A percentile compares a stretch with the other conserved stretches of the same genome.
These are phyloP conservation scores for Conticribra weissflogii DNA, from an alignment of 108 stramenopile genomes.

Conservation along the genomic window DNA sequence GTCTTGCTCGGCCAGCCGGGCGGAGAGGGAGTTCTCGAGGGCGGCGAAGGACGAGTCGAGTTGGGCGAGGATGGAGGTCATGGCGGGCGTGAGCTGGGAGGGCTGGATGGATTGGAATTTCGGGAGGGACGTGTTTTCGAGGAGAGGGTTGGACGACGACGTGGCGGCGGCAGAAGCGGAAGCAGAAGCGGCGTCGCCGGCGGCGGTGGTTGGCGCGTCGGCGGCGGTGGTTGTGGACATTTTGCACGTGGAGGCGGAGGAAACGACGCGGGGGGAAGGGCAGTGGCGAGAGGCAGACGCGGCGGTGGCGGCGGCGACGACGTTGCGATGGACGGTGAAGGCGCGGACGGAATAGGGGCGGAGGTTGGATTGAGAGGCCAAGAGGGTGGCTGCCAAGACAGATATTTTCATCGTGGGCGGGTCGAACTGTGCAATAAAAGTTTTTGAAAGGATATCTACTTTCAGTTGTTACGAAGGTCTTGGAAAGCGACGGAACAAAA, in stretches of 20 bases:
- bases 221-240: constrained; percentile 17
- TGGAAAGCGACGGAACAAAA: not conserved
- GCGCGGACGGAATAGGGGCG: constrained; percentile 16
- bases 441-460: not conserved
- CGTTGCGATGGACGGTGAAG: constrained; percentile 20
- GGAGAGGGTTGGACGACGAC: constrained; percentile 72
- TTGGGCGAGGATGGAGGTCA: constrained; percentile 61
- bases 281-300: constrained; percentile 4
- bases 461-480: not conserved
- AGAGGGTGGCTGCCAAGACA: constrained; percentile 31
- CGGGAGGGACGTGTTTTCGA: constrained; percentile 82
- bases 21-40: constrained; percentile 9
- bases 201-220: constrained; percentile 7
- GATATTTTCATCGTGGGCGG: constrained; percentile 28
- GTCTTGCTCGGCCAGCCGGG: no score
- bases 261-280: not conserved
- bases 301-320: constrained; percentile 19
- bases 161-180: constrained; percentile 35
- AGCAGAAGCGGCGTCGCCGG: constrained; percentile 7
- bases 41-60: constrained; percentile 53
- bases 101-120: constrained; percentile 85
- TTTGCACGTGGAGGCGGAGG: constrained; percentile 2
- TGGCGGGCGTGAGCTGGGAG: constrained; percentile 85
- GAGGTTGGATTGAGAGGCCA: constrained; percentile 12
- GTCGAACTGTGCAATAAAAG: not conserved